Conservation (phyloP, 106 monocot genomes). For the Ottelia alismoides region DNA sequence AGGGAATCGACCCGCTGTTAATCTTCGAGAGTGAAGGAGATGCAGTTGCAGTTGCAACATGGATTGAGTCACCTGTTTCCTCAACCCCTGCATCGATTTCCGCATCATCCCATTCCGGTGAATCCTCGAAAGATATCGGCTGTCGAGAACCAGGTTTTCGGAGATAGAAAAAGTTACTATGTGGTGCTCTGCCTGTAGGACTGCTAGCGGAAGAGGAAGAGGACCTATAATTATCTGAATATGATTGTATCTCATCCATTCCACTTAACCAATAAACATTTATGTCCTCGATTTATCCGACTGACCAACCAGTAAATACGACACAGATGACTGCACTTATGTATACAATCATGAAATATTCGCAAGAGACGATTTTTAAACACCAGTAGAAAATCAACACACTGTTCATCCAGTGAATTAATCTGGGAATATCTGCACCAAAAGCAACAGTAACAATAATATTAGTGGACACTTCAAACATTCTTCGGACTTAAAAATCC, state of each 20-base stretch:
- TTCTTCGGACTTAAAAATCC: too few species aligned
- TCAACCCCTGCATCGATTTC: slow-evolving; percentile 45
- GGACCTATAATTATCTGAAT: slow-evolving; percentile 67
- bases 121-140: slow-evolving; percentile 94
- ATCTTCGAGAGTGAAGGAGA: slow-evolving; percentile 67
- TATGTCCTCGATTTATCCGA: too few species aligned
- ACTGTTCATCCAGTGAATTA: too few species aligned
- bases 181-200: slow-evolving; percentile 40
- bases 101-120: slow-evolving; percentile 92
- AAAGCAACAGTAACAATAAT: too few species aligned
- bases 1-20: slow-evolving; percentile 49
- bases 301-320: too few species aligned
- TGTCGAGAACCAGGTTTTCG: slow-evolving; percentile 61
- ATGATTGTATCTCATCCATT: slow-evolving; percentile 70
- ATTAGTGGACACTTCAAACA: too few species aligned
- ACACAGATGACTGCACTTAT: too few species aligned
- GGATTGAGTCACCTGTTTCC: slow-evolving; percentile 64
- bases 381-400: too few species aligned
- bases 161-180: slow-evolving; percentile 55
- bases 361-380: too few species aligned
- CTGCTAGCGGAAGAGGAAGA: slow-evolving; percentile 97
- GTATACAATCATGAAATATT: too few species aligned
- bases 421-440: too few species aligned
- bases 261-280: too few species aligned
- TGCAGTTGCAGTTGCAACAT: slow-evolving; percentile 40